These are phyloP conservation scores for Cystobasidium onofrii DNA, from an alignment of 768 basidiomycete genomes.

Conservation along the genomic window DNA sequence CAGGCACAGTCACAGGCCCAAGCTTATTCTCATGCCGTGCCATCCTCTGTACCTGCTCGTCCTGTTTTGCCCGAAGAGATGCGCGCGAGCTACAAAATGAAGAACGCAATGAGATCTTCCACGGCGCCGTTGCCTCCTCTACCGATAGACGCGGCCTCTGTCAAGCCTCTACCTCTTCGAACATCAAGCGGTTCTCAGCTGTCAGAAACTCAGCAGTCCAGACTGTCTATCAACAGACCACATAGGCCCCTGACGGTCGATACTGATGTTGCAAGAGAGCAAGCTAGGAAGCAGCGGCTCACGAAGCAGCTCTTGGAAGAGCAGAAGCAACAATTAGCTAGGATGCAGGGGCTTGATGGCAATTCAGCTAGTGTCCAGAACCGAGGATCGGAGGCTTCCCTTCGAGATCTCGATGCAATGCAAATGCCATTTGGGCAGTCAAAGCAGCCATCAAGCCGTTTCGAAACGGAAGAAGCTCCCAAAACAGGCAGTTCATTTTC, in stretches of 20 bases:
- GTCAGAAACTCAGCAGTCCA: background rate
- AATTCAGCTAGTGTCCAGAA: too few relatives aligned
- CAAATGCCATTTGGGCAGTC: background rate
- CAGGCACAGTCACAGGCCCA: background rate
- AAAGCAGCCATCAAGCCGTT: background rate
- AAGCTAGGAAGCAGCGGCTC: background rate
- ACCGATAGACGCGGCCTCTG: background rate
- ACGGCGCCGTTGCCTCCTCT: constrained; percentile 3
- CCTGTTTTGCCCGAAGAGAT: background rate
- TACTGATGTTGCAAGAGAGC: background rate
- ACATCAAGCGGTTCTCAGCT: background rate
- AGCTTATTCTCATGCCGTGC: background rate
- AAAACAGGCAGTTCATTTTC: background rate
- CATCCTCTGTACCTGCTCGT: background rate
- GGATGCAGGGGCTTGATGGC: background rate
- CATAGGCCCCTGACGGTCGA: background rate
- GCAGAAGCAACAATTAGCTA: background rate
- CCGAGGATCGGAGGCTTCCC: too few relatives aligned
- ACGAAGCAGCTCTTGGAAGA: background rate
- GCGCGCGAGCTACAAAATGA: background rate
- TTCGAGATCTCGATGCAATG: background rate
- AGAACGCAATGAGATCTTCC: background rate
- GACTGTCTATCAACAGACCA: background rate
- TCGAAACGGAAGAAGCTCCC: background rate
- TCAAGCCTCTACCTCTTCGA: background rate